Evolutionary conservation across 1,139 yeast genomes (phyloP).

Genomic region (Suhomyces bolitotheri): DNA sequence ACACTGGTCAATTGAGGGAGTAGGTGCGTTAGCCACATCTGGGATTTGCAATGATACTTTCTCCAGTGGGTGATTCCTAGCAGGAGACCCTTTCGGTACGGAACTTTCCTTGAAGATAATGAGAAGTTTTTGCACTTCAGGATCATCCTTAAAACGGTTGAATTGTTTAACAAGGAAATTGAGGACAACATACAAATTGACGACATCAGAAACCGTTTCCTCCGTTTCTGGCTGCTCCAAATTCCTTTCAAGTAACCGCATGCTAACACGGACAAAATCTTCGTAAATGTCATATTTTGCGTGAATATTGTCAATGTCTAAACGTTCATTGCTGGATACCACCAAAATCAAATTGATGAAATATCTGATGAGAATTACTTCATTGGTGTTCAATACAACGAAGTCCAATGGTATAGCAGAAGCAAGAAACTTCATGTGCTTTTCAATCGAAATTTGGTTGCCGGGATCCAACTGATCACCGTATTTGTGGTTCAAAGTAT

Average conservation of each 20-base stretch:
- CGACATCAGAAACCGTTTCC: slow-evolving; percentile 4
- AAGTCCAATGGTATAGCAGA: background rate
- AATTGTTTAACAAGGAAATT: slow-evolving; percentile 3
- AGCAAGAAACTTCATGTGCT: slow-evolving; percentile 3
- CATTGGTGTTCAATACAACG: slow-evolving; percentile 1
- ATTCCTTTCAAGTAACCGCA: slow-evolving; percentile 1
- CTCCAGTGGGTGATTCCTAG: background rate
- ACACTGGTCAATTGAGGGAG: background rate
- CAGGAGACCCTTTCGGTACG: slow-evolving; percentile 1
- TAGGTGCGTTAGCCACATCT: background rate
- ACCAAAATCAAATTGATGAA: slow-evolving; percentile 9
- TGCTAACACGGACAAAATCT: slow-evolving; percentile 1
- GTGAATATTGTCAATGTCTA: slow-evolving; percentile 1
- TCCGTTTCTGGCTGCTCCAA: slow-evolving; percentile 5
- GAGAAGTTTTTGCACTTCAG: background rate
- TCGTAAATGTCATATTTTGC: slow-evolving; percentile 1
- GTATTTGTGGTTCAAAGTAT: slow-evolving; percentile 28
- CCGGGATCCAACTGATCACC: slow-evolving; percentile 8
- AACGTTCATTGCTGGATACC: slow-evolving; percentile 2
- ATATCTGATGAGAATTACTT: slow-evolving; percentile 6
- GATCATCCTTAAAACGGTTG: background rate
- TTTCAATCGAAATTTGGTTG: slow-evolving; percentile 1
- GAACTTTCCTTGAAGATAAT: background rate
- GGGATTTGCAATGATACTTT: background rate
- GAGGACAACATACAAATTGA: slow-evolving; percentile 6